Base-by-base conservation (phyloP, 495 filamentous ascomycete genomes). In the Hypoxylon lienhwacheense region DNA sequence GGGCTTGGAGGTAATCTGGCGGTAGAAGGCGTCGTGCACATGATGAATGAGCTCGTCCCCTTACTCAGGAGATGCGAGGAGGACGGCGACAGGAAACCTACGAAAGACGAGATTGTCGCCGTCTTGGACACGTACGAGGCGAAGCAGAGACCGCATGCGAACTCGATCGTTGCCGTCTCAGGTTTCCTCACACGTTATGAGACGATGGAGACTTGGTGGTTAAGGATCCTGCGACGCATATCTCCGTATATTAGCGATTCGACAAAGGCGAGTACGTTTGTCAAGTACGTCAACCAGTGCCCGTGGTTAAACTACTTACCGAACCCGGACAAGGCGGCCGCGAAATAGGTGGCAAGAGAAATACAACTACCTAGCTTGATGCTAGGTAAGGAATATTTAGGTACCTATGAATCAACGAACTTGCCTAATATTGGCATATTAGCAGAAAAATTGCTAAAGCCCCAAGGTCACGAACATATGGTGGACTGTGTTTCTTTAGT, bases 1-100 rank as follows among this genome's bases (percentile, higher is more conserved):
- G 64, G 61, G 0, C 15, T 64, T n/a, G 64, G 64, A 4, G 61
- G 50, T 5, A 64, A 67, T 16, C 34, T 62, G 0, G 50, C 52
- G 3, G 42, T 67, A 8, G 64, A 67, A 34, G 64, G 61, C 1
- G 47, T 67, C 17, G 35, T 36, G n/a, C 37, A 61, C 26, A 28
- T 67, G 7, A 21, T 46, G 15, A 67, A 64, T 25, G 53, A 56
- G 26, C 34, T 64, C 0, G 50, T 62, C 6, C 36, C 47, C 7
- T 22, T 64, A 15, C 10, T 64, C 4, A 25, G 35, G 25, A 42
- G 17, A 15, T 35, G 21, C 2, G 22, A 29, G n/a, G 17, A 22
- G 17, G 15, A 16, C 19, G 5, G 24, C 24, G 24, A 8, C 5
- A 26, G 24, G 8, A 26, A 26, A 8, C 63, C 56, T 8, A 44